A percentile compares a stretch with the other conserved stretches of the same genome.
These are phyloP conservation scores for Boletus hoseneyae DNA, from an alignment of 1,284 basidiomycete genomes.

Conservation along the genomic window DNA sequence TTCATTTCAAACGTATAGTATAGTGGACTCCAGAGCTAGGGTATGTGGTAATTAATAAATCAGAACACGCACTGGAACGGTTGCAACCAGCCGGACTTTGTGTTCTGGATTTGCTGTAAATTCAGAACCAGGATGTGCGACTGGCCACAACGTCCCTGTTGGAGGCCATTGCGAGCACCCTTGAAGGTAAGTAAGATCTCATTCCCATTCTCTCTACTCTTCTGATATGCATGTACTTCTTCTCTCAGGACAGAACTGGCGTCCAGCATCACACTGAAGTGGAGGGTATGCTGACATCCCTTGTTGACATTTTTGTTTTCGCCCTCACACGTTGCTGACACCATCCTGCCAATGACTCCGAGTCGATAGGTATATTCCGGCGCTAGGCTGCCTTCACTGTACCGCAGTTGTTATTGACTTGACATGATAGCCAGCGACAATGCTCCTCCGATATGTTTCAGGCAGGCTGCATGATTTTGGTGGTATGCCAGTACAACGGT, in stretches of 20 bases:
- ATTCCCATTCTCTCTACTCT: background rate
- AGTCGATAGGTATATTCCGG: slow-evolving; percentile 47
- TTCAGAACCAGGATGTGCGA: slow-evolving; percentile 11
- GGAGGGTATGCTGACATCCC: slow-evolving; percentile 43
- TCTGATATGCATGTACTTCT: background rate
- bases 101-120: slow-evolving; percentile 36
- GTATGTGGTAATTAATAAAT: slow-evolving; percentile 39
- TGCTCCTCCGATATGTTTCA: slow-evolving; percentile 62
- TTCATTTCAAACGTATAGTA: too few species aligned
- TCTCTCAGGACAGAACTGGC: slow-evolving; percentile 27
- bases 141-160: slow-evolving; percentile 16
- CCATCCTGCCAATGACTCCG: slow-evolving; percentile 33
- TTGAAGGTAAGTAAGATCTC: slow-evolving; percentile 29
- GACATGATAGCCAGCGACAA: slow-evolving; percentile 24
- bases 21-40: slow-evolving; percentile 27
- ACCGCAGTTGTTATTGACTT: slow-evolving; percentile 38
- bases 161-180: slow-evolving; percentile 20
- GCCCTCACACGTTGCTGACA: slow-evolving; percentile 52
- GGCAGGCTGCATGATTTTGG: slow-evolving; percentile 66
- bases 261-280: slow-evolving; percentile 4
- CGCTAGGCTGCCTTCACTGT: slow-evolving; percentile 48
- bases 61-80: slow-evolving; percentile 57
- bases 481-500: slow-evolving; percentile 50
- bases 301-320: slow-evolving; percentile 55
- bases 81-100: slow-evolving; percentile 49